A percentile compares a stretch with the other conserved stretches of the same genome.
Conservation (phyloP, 495 filamentous ascomycete species). For the Rostrohypoxylon terebratum region DNA sequence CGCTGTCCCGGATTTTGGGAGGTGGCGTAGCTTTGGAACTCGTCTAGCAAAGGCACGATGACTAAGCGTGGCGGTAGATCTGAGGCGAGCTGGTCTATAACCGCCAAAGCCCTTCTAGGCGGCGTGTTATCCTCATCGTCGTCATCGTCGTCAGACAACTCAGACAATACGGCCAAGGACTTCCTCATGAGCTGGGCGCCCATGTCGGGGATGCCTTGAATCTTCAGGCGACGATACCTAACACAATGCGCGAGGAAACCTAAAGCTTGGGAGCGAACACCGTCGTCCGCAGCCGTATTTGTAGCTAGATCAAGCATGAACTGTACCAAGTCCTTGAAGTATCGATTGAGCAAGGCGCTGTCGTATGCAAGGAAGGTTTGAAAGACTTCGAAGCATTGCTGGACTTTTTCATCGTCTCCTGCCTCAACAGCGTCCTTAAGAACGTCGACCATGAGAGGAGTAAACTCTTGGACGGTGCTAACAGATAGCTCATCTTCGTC, state of each 20-base stretch:
- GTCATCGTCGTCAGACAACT: constrained; percentile 82
- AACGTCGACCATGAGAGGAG: constrained; percentile 90
- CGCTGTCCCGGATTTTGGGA: constrained; percentile 78
- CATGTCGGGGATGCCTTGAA: constrained; percentile 81
- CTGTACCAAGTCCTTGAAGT: constrained; percentile 89
- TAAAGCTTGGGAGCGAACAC: constrained; percentile 87
- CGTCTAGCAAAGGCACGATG: constrained; percentile 88
- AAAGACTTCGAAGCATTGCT: constrained; percentile 96
- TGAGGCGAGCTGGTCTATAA: constrained; percentile 88
- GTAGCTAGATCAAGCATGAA: constrained; percentile 93
- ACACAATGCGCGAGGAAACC: constrained; percentile 93
- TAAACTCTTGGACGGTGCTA: constrained; percentile 75
- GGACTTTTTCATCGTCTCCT: constrained; percentile 84
- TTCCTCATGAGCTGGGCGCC: constrained; percentile 88
- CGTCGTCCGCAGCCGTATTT: constrained; percentile 79
- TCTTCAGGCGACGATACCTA: constrained; percentile 92
- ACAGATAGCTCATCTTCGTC: constrained; percentile 82
- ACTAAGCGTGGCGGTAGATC: constrained; percentile 94
- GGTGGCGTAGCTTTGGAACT: constrained; percentile 82
- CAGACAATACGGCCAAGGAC: constrained; percentile 86
- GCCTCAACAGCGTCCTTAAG: constrained; percentile 83
- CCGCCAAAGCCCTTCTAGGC: constrained; percentile 81
- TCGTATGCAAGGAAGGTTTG: constrained; percentile 94
- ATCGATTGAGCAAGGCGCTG: constrained; percentile 79
- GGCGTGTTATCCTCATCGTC: constrained; percentile 96